Base-by-base conservation (phyloP, 257 asterid species). In the Vinca minor region DNA sequence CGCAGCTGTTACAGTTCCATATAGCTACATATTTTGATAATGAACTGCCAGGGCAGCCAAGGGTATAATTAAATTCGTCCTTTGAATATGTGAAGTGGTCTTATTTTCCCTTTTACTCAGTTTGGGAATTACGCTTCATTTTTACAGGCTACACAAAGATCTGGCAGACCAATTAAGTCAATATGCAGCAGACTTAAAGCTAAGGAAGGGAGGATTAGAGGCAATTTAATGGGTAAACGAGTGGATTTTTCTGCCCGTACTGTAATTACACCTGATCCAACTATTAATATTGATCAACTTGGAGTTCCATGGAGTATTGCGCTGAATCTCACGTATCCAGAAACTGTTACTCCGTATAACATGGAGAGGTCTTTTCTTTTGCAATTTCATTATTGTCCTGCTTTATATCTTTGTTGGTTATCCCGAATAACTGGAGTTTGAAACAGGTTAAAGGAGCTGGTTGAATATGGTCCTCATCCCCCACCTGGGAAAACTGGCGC, bases 251-350 rank as follows among this genome's bases (percentile, higher is more conserved):
- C 99, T 1, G 99, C 99, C 63, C 91, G 99, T 72, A 93, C 99
- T 36, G 99, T 93, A 76, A 93, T 93, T 63, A 93, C 99, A 31
- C 99, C 99, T 6, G 99, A 93, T 73, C 99, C 99, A 39, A 93
- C 97, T 29, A 93, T 93, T 73, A 93, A 93, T 72, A 93, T 93
- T 44, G 99, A 93, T 73, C 77, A 93, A 71, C 82, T 93, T 82
- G 97, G 99, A 8, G 99, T 93, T 35, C 99, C 99, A 5, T 93
- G 99, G 99, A 93, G 97, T 82, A 93, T 93, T 77, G 99, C 99
- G 21, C 74, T 93, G 64, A 93, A 93, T 83, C 95, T 93, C 52
- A 93, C 99, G 17, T 93, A 93, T 74, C 99, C 99, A 34, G 99
- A 93, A 82, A 93, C 97, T 67, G 99, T 93, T 53, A 93, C 99